These are phyloP conservation scores for Chamaecrista fasciculata DNA, from an alignment of 306 rosid genomes.

Conservation along the genomic window DNA sequence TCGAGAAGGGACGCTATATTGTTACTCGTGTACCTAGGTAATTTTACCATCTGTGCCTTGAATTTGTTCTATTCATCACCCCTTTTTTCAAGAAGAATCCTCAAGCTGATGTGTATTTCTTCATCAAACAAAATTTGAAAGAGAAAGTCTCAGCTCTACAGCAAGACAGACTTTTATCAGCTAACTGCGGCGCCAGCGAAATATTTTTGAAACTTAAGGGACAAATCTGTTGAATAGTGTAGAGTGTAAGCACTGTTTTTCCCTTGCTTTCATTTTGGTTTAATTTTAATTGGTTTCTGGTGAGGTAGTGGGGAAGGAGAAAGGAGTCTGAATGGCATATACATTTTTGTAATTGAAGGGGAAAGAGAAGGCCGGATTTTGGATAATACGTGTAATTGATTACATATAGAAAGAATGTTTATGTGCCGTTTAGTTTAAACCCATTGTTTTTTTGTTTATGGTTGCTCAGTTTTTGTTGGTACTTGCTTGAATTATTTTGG, in stretches of 20 bases:
- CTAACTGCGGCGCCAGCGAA: conserved; percentile 4
- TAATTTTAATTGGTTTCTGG: too few relatives aligned
- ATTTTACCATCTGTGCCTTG: not conserved
- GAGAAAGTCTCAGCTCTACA: conserved; percentile 18
- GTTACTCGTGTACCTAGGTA: conserved; percentile 47
- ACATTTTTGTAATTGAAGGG: too few relatives aligned
- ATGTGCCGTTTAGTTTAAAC: too few relatives aligned
- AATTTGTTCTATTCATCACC: not conserved
- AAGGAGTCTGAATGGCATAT: too few relatives aligned
- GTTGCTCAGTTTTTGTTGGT: too few relatives aligned
- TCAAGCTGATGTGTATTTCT: not conserved
- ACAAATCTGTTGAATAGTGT: not conserved
- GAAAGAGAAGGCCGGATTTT: too few relatives aligned
- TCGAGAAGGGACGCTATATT: conserved; percentile 60
- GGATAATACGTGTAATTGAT: too few relatives aligned
- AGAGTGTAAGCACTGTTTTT: not conserved
- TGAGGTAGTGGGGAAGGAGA: too few relatives aligned
- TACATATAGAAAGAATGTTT: too few relatives aligned
- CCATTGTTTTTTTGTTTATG: too few relatives aligned
- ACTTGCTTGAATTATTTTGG: too few relatives aligned
- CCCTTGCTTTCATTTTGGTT: not conserved
- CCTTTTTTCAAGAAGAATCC: conserved; percentile 8
- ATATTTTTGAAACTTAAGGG: not conserved
- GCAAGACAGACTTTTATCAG: not conserved
- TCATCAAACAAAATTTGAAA: conserved; percentile 13